A percentile compares a stretch with the other conserved stretches of the same genome.
phyloP scores from a whole-genome alignment of 2,329 filamentous ascomycete genomes.

The Cephalotrichum gorgonifer region DNA sequence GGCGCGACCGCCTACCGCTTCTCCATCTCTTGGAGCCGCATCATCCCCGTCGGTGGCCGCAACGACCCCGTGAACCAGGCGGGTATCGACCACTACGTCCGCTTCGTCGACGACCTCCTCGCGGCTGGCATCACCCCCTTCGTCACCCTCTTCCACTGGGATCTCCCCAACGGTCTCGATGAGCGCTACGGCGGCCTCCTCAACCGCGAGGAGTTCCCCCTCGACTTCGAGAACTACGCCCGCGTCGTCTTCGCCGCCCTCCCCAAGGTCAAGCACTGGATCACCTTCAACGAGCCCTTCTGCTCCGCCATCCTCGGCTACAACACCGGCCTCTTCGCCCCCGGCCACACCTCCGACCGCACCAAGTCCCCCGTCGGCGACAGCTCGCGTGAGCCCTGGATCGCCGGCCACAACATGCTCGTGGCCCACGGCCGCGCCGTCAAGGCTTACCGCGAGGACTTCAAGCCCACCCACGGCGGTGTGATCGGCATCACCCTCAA shows the following conservation, averaged over 20 bases:
- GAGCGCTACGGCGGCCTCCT: conserved; percentile 73
- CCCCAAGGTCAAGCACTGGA: conserved; percentile 75
- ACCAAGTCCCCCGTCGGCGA: conserved; percentile 61
- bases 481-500: conserved; percentile 85
- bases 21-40: conserved; percentile 74
- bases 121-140: conserved; percentile 70
- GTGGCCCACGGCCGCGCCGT: conserved; percentile 73
- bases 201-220: conserved; percentile 72
- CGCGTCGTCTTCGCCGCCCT: conserved; percentile 65
- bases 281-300: conserved; percentile 87
- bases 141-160: conserved; percentile 83
- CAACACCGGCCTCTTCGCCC: conserved; percentile 66
- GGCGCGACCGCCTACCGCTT: conserved; percentile 73
- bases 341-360: conserved; percentile 71
- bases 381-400: conserved; percentile 69
- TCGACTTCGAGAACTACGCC: conserved; percentile 72
- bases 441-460: conserved; percentile 73
- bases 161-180: conserved; percentile 68
- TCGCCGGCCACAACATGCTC: conserved; percentile 69
- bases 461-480: conserved; percentile 61
- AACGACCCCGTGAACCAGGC: conserved; percentile 71
- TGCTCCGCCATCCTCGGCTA: conserved; percentile 76
- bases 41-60: conserved; percentile 77
- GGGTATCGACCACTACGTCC: conserved; percentile 68
- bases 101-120: conserved; percentile 68